Evolutionary conservation across 148 eudicot genomes (phyloP), one percentile per base, ranked within the genome.

Genomic region (Camellia granthamiana): DNA sequence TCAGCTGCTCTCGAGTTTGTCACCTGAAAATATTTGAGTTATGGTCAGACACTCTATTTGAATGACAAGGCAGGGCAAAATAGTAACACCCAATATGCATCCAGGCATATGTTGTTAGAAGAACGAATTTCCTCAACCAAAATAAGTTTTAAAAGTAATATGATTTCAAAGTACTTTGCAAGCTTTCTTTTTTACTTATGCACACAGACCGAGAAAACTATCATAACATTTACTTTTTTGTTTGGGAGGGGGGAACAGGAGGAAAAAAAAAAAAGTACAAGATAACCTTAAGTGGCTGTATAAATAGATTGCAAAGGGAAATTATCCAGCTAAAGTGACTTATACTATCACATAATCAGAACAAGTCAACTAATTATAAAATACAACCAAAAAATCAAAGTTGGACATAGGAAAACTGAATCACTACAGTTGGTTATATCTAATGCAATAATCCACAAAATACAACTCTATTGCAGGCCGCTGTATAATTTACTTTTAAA

Each of bases 1-100:
- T 92, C 94, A 83, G 74, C 79, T 81, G 80, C 90, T 73, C 88
- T 85, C 19, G 88, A 86, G 83, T 88, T 86, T 23, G 78, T 83
- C 38, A 69, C 94, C 99, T 95, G 90, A 84, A 85, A 72, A 69
- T 14, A 72, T 44, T 38, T 21, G 19, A 49, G 72, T 51, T 67
- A 38, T 43, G 23, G 16, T 77, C 76, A 81, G 75, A 59, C 59
- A 43, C 10, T 55, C 56, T 49, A 56, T 64, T 38, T 46, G n/a
- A 65, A n/a, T 19, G 51, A 18, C 49, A 66, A 41, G 3, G 12
- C 44, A 72, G 15, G 21, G 18, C 54, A 49, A 49, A 49, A 63
- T 12, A 62, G 49, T 49, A 42, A 61, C 12, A 42, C 19, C 7
- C 14, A 61, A 41, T 30, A 30, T 66, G 44, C 76, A 77, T 49